These are phyloP conservation scores for Colletotrichum endophyticum DNA, from an alignment of 2,329 filamentous ascomycete genomes.

Conservation along the genomic window DNA sequence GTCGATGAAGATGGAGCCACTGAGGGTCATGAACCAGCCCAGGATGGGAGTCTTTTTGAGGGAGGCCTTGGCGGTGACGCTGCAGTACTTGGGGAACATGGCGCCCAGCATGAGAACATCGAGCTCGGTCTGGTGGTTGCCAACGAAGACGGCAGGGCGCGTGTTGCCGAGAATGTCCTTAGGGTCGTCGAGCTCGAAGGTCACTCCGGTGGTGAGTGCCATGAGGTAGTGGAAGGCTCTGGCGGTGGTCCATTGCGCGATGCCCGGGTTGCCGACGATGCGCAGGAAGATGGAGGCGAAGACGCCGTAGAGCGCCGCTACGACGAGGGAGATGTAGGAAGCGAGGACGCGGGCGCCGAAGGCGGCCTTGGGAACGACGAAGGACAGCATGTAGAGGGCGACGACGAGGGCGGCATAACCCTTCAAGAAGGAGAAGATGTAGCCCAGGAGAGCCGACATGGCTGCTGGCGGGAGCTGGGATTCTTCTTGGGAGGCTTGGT, in stretches of 20 bases:
- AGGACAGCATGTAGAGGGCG: constrained; percentile 67
- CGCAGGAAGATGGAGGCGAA: constrained; percentile 75
- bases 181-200: constrained; percentile 75
- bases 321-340: constrained; percentile 66
- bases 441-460: constrained; percentile 42
- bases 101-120: constrained; percentile 90
- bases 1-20: constrained; percentile 94
- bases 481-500: neutral
- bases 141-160: constrained; percentile 88
- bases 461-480: constrained; percentile 1
- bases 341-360: constrained; percentile 74
- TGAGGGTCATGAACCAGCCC: constrained; percentile 92
- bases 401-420: constrained; percentile 57
- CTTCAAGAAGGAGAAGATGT: constrained; percentile 51
- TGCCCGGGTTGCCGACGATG: constrained; percentile 71
- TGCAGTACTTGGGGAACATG: constrained; percentile 91
- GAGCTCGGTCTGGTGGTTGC: constrained; percentile 95
- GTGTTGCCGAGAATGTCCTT: constrained; percentile 64
- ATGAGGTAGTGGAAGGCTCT: constrained; percentile 83
- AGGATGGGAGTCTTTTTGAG: constrained; percentile 74
- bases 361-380: constrained; percentile 61
- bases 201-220: constrained; percentile 75
- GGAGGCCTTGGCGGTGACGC: constrained; percentile 88
- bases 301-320: constrained; percentile 75
- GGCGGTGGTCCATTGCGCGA: constrained; percentile 85